Evolutionary conservation across 768 basidiomycete genomes (phyloP).

Genomic region (Rhodosporidiobolus sp.): DNA sequence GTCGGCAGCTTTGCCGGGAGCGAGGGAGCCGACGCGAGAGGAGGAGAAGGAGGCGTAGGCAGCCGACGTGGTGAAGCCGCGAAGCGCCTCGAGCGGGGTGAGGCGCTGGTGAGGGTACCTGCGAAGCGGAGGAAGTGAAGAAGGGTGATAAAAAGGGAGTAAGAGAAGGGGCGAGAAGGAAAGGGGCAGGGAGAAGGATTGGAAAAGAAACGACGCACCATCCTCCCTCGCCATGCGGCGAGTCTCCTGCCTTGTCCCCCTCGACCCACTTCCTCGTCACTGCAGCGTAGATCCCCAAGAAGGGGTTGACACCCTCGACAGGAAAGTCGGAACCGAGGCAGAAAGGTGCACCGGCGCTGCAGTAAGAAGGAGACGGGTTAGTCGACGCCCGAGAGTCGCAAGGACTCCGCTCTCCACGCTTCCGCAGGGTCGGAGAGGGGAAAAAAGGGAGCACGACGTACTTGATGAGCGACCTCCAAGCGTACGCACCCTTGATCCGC

Average conservation of each 20-base stretch:
- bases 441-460: conserved; percentile 49
- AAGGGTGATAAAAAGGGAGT: not conserved
- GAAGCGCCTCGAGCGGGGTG: conserved; percentile 71
- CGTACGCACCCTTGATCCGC: conserved; percentile 82
- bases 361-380: not conserved
- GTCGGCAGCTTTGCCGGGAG: conserved; percentile 77
- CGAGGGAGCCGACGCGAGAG: conserved; percentile 66
- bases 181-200: not conserved
- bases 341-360: conserved; percentile 54
- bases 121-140: not conserved
- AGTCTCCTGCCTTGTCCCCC: conserved; percentile 55
- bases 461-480: conserved; percentile 74
- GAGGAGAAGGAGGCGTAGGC: conserved; percentile 85
- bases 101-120: conserved; percentile 77
- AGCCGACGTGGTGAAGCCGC: conserved; percentile 79
- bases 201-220: conserved; percentile 58
- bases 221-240: conserved; percentile 76
- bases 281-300: conserved; percentile 86
- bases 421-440: too few species aligned
- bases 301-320: conserved; percentile 82
- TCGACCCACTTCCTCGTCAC: conserved; percentile 66
- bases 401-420: conserved; percentile 49
- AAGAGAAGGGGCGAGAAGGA: not conserved
- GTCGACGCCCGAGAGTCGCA: conserved; percentile 59
- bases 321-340: conserved; percentile 93